Evolutionary conservation across 2,329 filamentous ascomycete species (phyloP).

Genomic region (Hymenoscyphus fraxineus): DNA sequence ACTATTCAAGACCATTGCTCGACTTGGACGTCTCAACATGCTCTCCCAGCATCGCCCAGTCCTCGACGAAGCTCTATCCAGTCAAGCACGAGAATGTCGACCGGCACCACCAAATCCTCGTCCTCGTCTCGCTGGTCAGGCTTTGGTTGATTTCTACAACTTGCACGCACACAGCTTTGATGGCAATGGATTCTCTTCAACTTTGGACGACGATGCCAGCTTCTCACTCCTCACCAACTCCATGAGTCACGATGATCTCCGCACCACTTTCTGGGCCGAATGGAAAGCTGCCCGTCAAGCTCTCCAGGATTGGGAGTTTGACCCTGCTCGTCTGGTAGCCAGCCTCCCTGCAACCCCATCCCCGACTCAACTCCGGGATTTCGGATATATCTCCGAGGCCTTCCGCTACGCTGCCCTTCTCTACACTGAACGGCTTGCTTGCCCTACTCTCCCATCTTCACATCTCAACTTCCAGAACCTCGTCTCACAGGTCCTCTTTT

Average conservation of each 20-base stretch:
- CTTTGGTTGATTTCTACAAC: conserved; percentile 48
- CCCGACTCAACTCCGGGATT: conserved; percentile 64
- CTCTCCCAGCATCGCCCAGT: conserved; percentile 68
- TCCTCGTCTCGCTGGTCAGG: conserved; percentile 40
- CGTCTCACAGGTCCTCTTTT: conserved; percentile 77
- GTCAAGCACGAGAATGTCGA: conserved; percentile 26
- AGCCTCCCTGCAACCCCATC: conserved; percentile 49
- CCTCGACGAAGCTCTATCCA: conserved; percentile 41
- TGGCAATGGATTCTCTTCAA: conserved; percentile 60
- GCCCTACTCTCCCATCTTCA: conserved; percentile 67
- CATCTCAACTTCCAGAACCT: conserved; percentile 78
- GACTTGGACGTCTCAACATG: conserved; percentile 79
- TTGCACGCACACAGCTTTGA: conserved; percentile 58
- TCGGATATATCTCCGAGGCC: conserved; percentile 80
- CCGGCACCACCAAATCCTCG: conserved; percentile 31
- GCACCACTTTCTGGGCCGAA: conserved; percentile 73
- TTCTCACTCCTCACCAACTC: conserved; percentile 34
- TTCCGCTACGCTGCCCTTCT: conserved; percentile 87
- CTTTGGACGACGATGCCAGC: conserved; percentile 52
- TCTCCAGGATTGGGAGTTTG: conserved; percentile 79
- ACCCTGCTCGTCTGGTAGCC: conserved; percentile 48
- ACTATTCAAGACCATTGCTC: conserved; percentile 81
- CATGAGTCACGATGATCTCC: conserved; percentile 53
- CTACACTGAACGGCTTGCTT: conserved; percentile 83
- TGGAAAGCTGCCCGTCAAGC: conserved; percentile 77